phyloP scores from a whole-genome alignment of 257 asterid species.

The Avicennia marina region DNA sequence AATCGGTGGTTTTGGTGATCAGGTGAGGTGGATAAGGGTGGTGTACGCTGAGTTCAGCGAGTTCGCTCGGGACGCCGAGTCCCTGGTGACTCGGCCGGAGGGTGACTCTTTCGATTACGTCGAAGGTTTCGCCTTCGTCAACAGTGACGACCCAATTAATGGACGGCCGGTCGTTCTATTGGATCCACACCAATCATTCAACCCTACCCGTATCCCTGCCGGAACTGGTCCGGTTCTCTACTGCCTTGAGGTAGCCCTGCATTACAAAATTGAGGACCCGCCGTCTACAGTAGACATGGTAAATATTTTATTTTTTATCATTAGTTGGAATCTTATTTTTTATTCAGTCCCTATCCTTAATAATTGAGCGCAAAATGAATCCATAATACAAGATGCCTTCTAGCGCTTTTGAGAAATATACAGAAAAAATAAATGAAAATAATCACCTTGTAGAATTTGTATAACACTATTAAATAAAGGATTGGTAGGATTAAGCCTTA shows the following conservation, averaged over 20 bases:
- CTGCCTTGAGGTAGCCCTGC: constrained; percentile 83
- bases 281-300: constrained; percentile 51
- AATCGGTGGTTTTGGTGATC: background rate
- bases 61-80: constrained; percentile 77
- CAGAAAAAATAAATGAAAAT: no score
- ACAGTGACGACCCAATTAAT: constrained; percentile 68
- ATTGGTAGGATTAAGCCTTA: no score
- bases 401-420: no score
- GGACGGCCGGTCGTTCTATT: constrained; percentile 79
- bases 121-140: constrained; percentile 78
- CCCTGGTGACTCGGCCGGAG: constrained; percentile 38
- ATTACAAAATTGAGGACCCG: constrained; percentile 38
- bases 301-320: no score
- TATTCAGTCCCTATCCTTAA: no score
- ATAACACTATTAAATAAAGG: no score
- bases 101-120: constrained; percentile 73
- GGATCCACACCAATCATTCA: constrained; percentile 36
- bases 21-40: constrained; percentile 96
- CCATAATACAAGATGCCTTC: no score
- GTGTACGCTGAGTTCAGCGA: constrained; percentile 76
- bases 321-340: no score
- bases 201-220: constrained; percentile 42
- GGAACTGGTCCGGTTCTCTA: constrained; percentile 72
- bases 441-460: no score
- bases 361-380: no score